Percentiles rank a stretch among this genome's conserved stretches.
These are phyloP conservation scores for Aspergillus sclerotiicarbonarius DNA, from an alignment of 495 filamentous ascomycete genomes.

Conservation along the genomic window DNA sequence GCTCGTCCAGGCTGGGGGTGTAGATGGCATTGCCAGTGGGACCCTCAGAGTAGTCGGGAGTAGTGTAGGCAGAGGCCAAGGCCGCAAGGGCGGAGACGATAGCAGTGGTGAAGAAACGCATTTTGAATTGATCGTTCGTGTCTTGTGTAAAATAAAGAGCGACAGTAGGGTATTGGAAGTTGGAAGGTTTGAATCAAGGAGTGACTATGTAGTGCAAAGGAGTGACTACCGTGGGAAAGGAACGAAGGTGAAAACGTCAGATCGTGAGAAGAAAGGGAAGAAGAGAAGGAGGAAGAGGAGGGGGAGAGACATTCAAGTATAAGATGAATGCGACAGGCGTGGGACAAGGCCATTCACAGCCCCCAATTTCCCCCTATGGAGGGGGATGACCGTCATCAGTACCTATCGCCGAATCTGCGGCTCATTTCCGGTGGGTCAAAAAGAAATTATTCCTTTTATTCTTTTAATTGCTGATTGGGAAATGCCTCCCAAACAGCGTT, in stretches of 20 bases:
- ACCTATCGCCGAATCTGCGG: conserved; percentile 15
- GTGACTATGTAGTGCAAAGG: conserved; percentile 25
- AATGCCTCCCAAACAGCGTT: neutral
- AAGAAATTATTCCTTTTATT: conserved; percentile 2
- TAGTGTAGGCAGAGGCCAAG: conserved; percentile 52
- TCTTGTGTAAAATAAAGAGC: neutral
- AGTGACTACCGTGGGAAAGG: conserved; percentile 25
- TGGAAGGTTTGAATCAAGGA: conserved; percentile 31
- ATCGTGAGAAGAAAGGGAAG: conserved; percentile 13
- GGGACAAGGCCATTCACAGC: conserved; percentile 5
- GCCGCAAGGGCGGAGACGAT: conserved; percentile 49
- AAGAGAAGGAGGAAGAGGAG: conserved; percentile 19
- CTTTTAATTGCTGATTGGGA: neutral
- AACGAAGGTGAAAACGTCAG: conserved; percentile 8
- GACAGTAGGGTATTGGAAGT: conserved; percentile 19
- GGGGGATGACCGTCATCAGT: conserved; percentile 8
- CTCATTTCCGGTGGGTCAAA: conserved; percentile 13
- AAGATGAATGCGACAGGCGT: neutral
- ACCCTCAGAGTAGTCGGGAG: conserved; percentile 44
- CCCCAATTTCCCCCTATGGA: conserved; percentile 9
- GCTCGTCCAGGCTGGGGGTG: conserved; percentile 49
- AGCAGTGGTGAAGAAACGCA: conserved; percentile 51
- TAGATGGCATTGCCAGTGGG: conserved; percentile 59
- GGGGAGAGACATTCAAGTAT: conserved; percentile 16
- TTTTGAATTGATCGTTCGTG: conserved; percentile 27